Conservation (phyloP, 2,329 filamentous ascomycete species). For the Colletotrichum plurivorum region DNA sequence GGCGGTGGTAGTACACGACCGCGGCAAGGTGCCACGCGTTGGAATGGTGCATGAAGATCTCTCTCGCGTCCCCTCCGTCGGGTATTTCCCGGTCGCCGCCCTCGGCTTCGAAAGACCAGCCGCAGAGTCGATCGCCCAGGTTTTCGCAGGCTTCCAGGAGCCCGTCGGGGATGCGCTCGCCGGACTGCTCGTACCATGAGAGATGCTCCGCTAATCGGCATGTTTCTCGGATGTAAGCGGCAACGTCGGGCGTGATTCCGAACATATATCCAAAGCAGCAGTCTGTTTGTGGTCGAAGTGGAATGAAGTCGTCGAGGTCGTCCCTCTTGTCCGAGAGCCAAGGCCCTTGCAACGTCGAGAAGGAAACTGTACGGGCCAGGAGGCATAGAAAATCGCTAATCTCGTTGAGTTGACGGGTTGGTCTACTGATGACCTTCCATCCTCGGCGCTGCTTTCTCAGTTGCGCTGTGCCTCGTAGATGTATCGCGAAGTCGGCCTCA, state of each 20-base stretch:
- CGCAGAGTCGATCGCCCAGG: slow-evolving; percentile 10
- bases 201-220: slow-evolving; percentile 16
- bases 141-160: slow-evolving; percentile 6
- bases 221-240: slow-evolving; percentile 4
- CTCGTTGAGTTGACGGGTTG: slow-evolving; percentile 17
- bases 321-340: background rate
- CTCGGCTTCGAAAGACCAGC: background rate
- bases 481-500: slow-evolving; percentile 19
- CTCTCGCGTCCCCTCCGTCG: background rate
- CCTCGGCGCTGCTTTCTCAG: background rate
- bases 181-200: slow-evolving; percentile 3
- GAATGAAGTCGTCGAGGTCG: background rate
- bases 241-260: slow-evolving; percentile 1
- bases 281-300: background rate
- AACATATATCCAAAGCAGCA: slow-evolving; percentile 29
- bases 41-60: slow-evolving; percentile 21
- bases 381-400: slow-evolving; percentile 23
- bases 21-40: slow-evolving; percentile 16
- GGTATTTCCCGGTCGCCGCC: background rate
- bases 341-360: background rate
- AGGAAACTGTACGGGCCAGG: slow-evolving; percentile 14
- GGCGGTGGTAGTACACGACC: slow-evolving; percentile 13
- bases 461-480: slow-evolving; percentile 18
- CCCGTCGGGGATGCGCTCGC: slow-evolving; percentile 13
- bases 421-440: slow-evolving; percentile 2